phyloP scores from a whole-genome alignment of 257 asterid species.

The Salvia hispanica region DNA sequence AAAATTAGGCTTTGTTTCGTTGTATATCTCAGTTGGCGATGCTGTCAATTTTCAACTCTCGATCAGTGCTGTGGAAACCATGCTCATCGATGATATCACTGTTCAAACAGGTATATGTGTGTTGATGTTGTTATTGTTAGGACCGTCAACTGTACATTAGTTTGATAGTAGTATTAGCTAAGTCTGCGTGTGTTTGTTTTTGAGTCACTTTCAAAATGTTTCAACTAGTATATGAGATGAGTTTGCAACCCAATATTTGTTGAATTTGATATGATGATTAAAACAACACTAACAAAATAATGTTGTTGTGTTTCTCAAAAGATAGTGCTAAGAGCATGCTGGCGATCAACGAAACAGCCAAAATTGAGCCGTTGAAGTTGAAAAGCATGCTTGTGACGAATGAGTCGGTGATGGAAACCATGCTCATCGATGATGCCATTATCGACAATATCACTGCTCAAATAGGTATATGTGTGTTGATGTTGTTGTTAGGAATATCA shows the following conservation, averaged over 20 bases:
- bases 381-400: not conserved
- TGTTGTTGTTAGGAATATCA: too few relatives aligned
- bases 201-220: too few relatives aligned
- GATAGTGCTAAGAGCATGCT: not conserved
- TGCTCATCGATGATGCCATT: too few relatives aligned
- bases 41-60: slow-evolving; percentile 45
- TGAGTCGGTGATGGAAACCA: not conserved
- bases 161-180: too few relatives aligned
- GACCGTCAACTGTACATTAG: too few relatives aligned
- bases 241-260: too few relatives aligned
- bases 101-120: slow-evolving; percentile 23
- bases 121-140: not conserved
- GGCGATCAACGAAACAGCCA: not conserved
- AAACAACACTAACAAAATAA: not conserved
- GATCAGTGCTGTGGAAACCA: slow-evolving; percentile 37
- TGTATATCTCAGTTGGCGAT: slow-evolving; percentile 43
- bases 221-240: too few relatives aligned
- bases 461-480: too few relatives aligned
- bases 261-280: too few relatives aligned
- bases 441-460: too few relatives aligned
- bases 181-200: too few relatives aligned
- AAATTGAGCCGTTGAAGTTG: not conserved
- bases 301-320: not conserved
- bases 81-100: slow-evolving; percentile 26
- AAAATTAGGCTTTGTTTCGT: not conserved